Percentiles rank a stretch among this genome's conserved stretches.
Evolutionary conservation across 768 basidiomycete genomes (phyloP).

Genomic region (Tulasnella calospora): DNA sequence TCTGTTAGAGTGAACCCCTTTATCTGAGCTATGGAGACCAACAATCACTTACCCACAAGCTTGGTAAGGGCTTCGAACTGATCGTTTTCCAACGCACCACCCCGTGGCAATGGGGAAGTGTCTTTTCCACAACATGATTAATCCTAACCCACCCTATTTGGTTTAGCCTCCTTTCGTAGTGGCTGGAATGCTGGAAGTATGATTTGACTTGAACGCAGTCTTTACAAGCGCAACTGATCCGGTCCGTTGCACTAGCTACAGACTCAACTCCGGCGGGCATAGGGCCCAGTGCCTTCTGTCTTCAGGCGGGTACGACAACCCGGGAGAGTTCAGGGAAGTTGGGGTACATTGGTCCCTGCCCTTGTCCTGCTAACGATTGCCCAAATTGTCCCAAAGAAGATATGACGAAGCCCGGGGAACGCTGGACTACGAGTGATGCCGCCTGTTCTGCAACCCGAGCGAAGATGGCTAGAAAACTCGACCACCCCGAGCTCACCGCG

Average conservation of each 20-base stretch:
- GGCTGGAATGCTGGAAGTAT: not conserved
- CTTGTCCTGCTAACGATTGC: not conserved
- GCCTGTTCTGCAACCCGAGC: not conserved
- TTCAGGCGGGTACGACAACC: not conserved
- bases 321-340: not conserved
- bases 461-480: not conserved
- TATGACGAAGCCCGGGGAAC: not conserved
- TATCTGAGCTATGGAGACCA: not conserved
- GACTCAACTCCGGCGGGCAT: not conserved
- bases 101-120: not conserved
- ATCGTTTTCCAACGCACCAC: not conserved
- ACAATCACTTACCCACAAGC: not conserved
- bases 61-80: not conserved
- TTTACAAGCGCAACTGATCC: not conserved
- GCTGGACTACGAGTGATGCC: not conserved
- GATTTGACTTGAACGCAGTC: not conserved
- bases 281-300: not conserved
- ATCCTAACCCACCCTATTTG: not conserved
- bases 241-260: not conserved
- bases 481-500: not conserved
- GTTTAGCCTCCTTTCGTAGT: not conserved
- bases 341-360: not conserved
- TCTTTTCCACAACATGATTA: not conserved
- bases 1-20: not conserved
- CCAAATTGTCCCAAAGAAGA: not conserved